Evolutionary conservation across 2,329 filamentous ascomycete genomes (phyloP).

Genomic region (Fusarium proliferatum): DNA sequence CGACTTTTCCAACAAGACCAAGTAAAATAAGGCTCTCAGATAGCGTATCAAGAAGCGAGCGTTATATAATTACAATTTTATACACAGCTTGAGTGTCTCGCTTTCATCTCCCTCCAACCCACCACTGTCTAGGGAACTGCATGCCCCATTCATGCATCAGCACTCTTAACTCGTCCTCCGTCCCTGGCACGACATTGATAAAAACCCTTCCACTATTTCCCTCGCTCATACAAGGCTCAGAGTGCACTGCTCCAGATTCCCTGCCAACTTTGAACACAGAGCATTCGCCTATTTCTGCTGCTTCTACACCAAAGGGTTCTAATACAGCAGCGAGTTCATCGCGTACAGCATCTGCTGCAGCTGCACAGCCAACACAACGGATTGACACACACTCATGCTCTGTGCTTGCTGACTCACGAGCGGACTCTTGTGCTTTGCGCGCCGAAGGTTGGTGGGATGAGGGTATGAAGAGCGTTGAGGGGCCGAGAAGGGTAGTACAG

Average conservation of each 20-base stretch:
- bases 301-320: slow-evolving; percentile 30
- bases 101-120: not conserved
- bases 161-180: slow-evolving; percentile 47
- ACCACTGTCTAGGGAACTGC: slow-evolving; percentile 51
- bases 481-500: slow-evolving; percentile 58
- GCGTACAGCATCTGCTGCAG: slow-evolving; percentile 54
- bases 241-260: slow-evolving; percentile 56
- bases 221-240: slow-evolving; percentile 51
- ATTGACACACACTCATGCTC: slow-evolving; percentile 56
- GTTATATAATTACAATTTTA: too few species aligned
- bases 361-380: slow-evolving; percentile 57
- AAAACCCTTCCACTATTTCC: slow-evolving; percentile 47
- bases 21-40: not conserved
- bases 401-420: slow-evolving; percentile 44
- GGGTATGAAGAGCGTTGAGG: slow-evolving; percentile 58
- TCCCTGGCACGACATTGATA: slow-evolving; percentile 53
- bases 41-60: not conserved
- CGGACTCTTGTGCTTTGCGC: slow-evolving; percentile 46
- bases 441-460: slow-evolving; percentile 46
- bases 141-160: slow-evolving; percentile 53
- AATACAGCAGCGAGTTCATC: slow-evolving; percentile 48
- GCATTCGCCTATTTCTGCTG: slow-evolving; percentile 49
- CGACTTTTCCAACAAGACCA: not conserved
- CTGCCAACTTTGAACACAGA: slow-evolving; percentile 57
- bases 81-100: not conserved